phyloP scores from a whole-genome alignment of 176 grass and related monocot genomes.

The Aegilops bicornis region DNA sequence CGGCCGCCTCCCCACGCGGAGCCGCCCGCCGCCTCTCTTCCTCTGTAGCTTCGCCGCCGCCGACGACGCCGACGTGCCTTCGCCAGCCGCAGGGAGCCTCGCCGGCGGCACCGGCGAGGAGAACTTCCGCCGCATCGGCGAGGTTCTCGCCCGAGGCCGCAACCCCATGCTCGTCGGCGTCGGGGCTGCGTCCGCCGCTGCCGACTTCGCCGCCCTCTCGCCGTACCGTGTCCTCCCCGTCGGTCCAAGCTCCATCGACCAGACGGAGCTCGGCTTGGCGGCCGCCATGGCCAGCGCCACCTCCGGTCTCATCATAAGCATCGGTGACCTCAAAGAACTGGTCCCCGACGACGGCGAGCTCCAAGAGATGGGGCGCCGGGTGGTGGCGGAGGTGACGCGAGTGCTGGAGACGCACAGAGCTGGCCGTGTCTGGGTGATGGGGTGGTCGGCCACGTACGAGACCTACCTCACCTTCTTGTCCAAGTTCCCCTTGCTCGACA shows the following conservation, averaged over 20 bases:
- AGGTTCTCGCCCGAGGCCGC: constrained; percentile 57
- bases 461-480: constrained; percentile 89
- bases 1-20: constrained; percentile 29
- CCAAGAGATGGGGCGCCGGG: constrained; percentile 30
- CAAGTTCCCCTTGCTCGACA: constrained; percentile 82
- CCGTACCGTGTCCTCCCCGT: constrained; percentile 49
- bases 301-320: constrained; percentile 55
- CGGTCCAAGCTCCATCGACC: constrained; percentile 14
- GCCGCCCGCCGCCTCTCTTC: constrained; percentile 71
- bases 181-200: constrained; percentile 59
- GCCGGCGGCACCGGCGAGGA: constrained; percentile 41
- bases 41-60: constrained; percentile 73
- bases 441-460: constrained; percentile 88
- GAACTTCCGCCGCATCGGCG: constrained; percentile 56
- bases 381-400: constrained; percentile 71
- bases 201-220: constrained; percentile 46
- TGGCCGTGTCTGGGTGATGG: constrained; percentile 64
- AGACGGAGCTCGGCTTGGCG: not conserved
- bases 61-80: constrained; percentile 51
- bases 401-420: constrained; percentile 56
- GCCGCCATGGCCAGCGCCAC: not conserved
- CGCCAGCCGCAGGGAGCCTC: constrained; percentile 33
- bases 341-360: constrained; percentile 33
- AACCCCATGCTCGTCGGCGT: constrained; percentile 94
- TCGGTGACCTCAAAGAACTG: constrained; percentile 83